Conservation (phyloP, 2,329 filamentous ascomycete genomes). For the Lasiodiplodia sp. region DNA sequence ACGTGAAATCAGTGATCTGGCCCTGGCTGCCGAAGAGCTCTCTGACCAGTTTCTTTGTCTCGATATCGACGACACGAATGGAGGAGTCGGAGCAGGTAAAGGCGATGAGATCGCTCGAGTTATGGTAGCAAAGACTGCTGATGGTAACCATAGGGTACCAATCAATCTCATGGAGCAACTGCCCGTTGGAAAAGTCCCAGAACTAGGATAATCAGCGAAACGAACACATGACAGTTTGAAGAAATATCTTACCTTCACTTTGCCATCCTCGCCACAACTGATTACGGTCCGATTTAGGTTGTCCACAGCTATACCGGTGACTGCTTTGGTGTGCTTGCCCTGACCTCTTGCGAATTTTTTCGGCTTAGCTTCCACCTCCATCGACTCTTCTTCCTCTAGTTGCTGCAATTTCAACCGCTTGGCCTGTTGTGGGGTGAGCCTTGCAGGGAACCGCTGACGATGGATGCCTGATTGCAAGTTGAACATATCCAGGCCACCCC, state of each 20-base stretch:
- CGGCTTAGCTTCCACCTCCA: slow-evolving; percentile 55
- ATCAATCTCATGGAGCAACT: slow-evolving; percentile 79
- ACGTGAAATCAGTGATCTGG: slow-evolving; percentile 57
- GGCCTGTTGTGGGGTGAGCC: slow-evolving; percentile 78
- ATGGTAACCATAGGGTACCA: slow-evolving; percentile 82
- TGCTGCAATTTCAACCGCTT: slow-evolving; percentile 74
- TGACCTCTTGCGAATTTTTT: slow-evolving; percentile 57
- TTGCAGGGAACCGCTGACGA: slow-evolving; percentile 85
- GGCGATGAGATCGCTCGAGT: slow-evolving; percentile 83
- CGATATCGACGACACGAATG: slow-evolving; percentile 87
- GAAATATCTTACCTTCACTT: slow-evolving; percentile 68
- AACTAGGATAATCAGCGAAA: slow-evolving; percentile 60
- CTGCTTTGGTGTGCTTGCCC: slow-evolving; percentile 79
- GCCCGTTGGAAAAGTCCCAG: slow-evolving; percentile 91
- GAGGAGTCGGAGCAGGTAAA: slow-evolving; percentile 89
- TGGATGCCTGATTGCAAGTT: slow-evolving; percentile 93
- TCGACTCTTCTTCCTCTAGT: slow-evolving; percentile 61
- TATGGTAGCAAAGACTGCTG: slow-evolving; percentile 79
- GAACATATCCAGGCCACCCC: slow-evolving; percentile 90
- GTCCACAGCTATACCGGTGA: slow-evolving; percentile 89
- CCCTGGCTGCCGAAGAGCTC: slow-evolving; percentile 79
- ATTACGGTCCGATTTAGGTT: slow-evolving; percentile 86
- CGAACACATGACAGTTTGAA: not conserved
- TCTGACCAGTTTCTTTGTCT: slow-evolving; percentile 88
- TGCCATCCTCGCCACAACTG: slow-evolving; percentile 88